These are phyloP conservation scores for Gaultheria prostrata DNA, from an alignment of 148 eudicot species.

Conservation along the genomic window DNA sequence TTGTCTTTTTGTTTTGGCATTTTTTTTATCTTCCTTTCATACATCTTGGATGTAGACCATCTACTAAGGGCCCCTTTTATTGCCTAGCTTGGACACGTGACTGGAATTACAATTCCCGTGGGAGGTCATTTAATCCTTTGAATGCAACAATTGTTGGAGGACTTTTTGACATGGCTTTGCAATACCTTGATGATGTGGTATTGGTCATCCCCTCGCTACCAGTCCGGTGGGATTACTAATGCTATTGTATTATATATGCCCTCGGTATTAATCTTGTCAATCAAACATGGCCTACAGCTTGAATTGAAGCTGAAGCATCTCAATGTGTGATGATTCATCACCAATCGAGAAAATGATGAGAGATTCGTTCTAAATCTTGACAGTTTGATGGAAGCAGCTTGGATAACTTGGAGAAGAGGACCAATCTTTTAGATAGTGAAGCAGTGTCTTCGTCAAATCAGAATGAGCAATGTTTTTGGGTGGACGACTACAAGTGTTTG, in stretches of 20 bases:
- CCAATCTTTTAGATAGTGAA: slow-evolving; percentile 23
- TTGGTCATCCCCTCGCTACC: background rate
- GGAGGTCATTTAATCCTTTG: background rate
- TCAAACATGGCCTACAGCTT: background rate
- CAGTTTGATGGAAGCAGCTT: slow-evolving; percentile 22
- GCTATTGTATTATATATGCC: background rate
- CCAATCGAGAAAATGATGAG: background rate
- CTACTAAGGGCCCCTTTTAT: slow-evolving; percentile 7
- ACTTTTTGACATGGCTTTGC: background rate
- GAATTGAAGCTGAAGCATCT: slow-evolving; percentile 23
- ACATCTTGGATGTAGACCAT: slow-evolving; percentile 13
- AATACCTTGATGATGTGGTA: background rate
- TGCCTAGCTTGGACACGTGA: background rate
- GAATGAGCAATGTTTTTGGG: slow-evolving; percentile 47
- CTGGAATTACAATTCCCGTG: background rate
- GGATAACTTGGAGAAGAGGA: slow-evolving; percentile 19
- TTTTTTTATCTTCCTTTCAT: slow-evolving; percentile 18
- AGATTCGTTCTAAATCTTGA: slow-evolving; percentile 9
- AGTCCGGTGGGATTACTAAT: background rate
- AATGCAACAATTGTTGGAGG: background rate
- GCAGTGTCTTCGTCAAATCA: slow-evolving; percentile 40
- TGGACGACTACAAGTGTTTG: slow-evolving; percentile 79
- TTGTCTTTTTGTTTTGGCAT: background rate
- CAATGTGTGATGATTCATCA: slow-evolving; percentile 10
- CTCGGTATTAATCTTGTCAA: background rate